Conservation (phyloP, 129 eudicot species). For the Helianthus tuberosus region DNA sequence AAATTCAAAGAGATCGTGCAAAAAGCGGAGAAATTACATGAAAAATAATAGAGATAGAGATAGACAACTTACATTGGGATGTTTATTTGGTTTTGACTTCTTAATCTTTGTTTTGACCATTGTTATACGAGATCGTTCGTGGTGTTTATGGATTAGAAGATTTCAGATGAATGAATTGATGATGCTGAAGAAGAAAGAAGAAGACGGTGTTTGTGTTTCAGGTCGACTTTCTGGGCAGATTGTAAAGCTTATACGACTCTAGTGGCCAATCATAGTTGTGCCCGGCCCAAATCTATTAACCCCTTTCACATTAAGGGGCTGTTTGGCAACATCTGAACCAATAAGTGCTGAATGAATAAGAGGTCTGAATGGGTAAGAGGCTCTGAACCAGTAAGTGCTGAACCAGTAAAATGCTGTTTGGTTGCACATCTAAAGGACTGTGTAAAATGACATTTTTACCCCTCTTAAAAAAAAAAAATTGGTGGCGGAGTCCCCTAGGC, state of each 20-base stretch:
- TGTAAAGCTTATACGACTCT: neutral
- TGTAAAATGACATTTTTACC: no score
- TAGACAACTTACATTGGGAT: conserved; percentile 48
- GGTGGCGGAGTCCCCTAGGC: no score
- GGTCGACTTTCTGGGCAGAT: conserved; percentile 2
- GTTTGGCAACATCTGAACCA: no score
- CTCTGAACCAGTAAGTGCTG: no score
- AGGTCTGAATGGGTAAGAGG: no score
- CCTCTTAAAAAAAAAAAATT: no score
- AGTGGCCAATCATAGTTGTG: conserved; percentile 1
- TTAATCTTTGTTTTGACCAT: conserved; percentile 84
- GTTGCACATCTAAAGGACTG: no score
- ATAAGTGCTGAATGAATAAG: no score
- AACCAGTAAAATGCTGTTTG: no score
- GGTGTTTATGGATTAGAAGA: neutral
- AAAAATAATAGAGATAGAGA: neutral
- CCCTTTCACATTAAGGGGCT: neutral
- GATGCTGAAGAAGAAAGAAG: no score
- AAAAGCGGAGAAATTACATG: neutral
- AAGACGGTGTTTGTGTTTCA: conserved; percentile 13
- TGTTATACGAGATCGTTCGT: conserved; percentile 13
- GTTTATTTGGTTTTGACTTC: conserved; percentile 62
- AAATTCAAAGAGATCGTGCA: conserved; percentile 15
- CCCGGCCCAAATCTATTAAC: neutral
- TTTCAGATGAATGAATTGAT: conserved; percentile 12